These are phyloP conservation scores for Knufia petricola DNA, from an alignment of 2,329 filamentous ascomycete species.

Conservation along the genomic window DNA sequence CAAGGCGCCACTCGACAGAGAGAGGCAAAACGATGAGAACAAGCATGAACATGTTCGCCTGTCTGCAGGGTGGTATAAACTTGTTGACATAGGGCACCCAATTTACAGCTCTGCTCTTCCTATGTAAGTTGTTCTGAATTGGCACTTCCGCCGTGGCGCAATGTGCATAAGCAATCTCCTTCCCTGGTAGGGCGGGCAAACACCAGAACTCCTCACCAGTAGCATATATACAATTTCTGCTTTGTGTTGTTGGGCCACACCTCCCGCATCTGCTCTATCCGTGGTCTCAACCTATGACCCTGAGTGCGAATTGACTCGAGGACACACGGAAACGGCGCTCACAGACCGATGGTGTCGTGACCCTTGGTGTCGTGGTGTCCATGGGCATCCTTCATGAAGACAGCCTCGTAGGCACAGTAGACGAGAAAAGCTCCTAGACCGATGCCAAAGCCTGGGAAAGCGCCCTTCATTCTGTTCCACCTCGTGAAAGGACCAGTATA, in stretches of 20 bases:
- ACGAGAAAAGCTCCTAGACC: conserved; percentile 81
- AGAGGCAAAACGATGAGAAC: no score
- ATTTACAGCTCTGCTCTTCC: not conserved
- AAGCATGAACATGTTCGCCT: not conserved
- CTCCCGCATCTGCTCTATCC: no score
- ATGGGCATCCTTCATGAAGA: conserved; percentile 68
- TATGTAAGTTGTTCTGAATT: not conserved
- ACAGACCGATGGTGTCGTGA: no score
- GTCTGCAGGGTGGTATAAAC: not conserved
- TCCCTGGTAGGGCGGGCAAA: not conserved
- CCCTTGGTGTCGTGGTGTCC: conserved; percentile 33
- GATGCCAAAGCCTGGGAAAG: conserved; percentile 85
- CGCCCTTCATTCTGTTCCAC: conserved; percentile 76
- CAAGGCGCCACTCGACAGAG: no score
- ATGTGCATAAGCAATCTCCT: not conserved
- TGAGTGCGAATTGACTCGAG: no score
- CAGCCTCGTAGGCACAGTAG: conserved; percentile 83
- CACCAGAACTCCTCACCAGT: not conserved
- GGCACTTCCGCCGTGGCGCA: not conserved
- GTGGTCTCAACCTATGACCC: no score
- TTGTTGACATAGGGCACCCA: not conserved
- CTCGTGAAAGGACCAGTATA: conserved; percentile 82
- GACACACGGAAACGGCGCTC: no score
- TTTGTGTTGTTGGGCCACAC: not conserved
- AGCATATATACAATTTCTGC: not conserved